These are phyloP conservation scores for Gossypium davidsonii DNA, from an alignment of 441 rosid species.

Conservation along the genomic window DNA sequence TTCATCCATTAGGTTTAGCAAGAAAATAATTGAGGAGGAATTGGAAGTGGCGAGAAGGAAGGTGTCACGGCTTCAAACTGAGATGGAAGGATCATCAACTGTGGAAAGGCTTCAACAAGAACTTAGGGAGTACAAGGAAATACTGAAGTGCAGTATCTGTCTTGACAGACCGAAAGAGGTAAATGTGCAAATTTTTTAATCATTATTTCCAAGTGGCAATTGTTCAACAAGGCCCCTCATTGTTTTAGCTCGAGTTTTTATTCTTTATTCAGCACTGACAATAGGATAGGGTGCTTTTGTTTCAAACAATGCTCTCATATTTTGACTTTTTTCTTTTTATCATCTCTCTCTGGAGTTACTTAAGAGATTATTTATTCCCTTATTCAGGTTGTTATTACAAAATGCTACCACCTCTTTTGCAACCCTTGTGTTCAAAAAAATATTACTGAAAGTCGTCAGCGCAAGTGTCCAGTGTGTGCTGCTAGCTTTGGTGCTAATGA, in stretches of 20 bases:
- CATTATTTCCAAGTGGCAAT: neutral
- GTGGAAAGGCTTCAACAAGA: slow-evolving; percentile 73
- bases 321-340: neutral
- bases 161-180: slow-evolving; percentile 90
- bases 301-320: neutral
- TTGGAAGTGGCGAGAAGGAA: slow-evolving; percentile 60
- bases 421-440: slow-evolving; percentile 69
- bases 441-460: slow-evolving; percentile 22
- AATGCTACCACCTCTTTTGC: slow-evolving; percentile 95
- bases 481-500: slow-evolving; percentile 85
- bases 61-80: slow-evolving; percentile 47
- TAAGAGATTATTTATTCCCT: slow-evolving; percentile 9
- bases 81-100: slow-evolving; percentile 61
- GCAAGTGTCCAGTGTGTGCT: slow-evolving; percentile 82
- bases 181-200: slow-evolving; percentile 7
- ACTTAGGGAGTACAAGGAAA: slow-evolving; percentile 80
- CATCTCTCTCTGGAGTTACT: neutral
- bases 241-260: neutral
- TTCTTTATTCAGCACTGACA: neutral
- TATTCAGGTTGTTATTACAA: slow-evolving; percentile 87
- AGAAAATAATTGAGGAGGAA: slow-evolving; percentile 79
- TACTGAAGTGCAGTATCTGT: slow-evolving; percentile 85
- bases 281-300: neutral
- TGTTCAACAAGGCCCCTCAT: neutral
- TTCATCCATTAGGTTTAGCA: slow-evolving; percentile 49